Evolutionary conservation across 768 basidiomycete genomes (phyloP), one percentile per base, ranked within the genome.

Genomic region (Tulasnella sp.): DNA sequence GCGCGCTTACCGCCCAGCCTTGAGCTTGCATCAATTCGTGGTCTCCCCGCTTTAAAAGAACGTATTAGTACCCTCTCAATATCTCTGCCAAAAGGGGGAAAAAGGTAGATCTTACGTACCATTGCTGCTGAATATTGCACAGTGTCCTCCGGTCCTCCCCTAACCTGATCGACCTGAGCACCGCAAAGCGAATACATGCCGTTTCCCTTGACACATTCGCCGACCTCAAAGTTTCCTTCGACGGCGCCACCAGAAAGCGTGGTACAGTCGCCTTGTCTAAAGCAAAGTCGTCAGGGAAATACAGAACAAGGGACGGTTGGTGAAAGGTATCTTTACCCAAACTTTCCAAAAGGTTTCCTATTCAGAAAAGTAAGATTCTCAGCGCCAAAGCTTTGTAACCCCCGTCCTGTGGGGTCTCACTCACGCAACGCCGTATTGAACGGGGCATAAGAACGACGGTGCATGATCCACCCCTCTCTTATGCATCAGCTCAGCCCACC

Each of bases 181-280:
- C 6, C 25, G 40, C 69, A 70, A 25, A 70, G 36, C 29, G 29
- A 29, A 36, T 42, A 25, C 36, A 38, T 70, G 22, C 69, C 69
- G 6, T 70, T 70, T 25, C 69, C 69, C 39, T 70, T 70, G 4
- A 70, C 69, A 36, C 69, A 70, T 42, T 70, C 69, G 37, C 69
- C 69, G 36, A 42, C 15, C 34, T 11, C 37, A 15, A 70, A 39
- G 69, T 70, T 38, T 29, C 69, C 69, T 25, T 70, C 40, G 19
- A 34, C 69, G 19, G n/a, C 69, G 12, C 36, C n/a, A 12, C 36
- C 69, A 6, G 69, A 70, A 12, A n/a, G 38, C 11, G n/a, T 25
- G 2, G 69, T 39, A 14, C 69, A 34, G 37, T 38, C 69, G 7
- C 36, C 69, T 38, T 70, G 37, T 11, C 69, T 70, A 6, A 17